Percentiles rank a stretch among this genome's conserved stretches.
Evolutionary conservation across 176 grass and related monocot species (phyloP).

Genomic region (Eragrostis nindensis): DNA sequence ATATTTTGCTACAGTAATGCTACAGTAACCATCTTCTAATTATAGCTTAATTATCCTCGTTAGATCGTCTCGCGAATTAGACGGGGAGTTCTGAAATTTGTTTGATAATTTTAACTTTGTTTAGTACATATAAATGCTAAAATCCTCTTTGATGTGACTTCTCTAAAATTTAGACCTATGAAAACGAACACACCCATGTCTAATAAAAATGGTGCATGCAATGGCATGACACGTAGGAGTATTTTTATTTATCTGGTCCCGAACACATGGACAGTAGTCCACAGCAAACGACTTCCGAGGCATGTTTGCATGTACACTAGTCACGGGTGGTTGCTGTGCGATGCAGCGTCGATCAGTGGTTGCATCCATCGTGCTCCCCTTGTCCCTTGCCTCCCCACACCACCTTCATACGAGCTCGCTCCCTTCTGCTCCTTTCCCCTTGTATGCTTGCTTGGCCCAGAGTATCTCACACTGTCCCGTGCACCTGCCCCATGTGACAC

Average conservation of each 20-base stretch:
- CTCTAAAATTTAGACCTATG: no score
- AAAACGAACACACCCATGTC: no score
- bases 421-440: slow-evolving; percentile 26
- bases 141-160: no score
- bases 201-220: no score
- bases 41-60: no score
- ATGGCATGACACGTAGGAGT: background rate
- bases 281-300: background rate
- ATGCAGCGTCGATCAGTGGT: background rate
- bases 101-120: no score
- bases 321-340: background rate
- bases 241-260: background rate
- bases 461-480: background rate
- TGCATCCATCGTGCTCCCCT: slow-evolving; percentile 17
- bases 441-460: slow-evolving; percentile 25
- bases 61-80: no score
- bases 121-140: no score
- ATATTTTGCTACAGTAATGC: no score
- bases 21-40: no score
- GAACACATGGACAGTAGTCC: background rate
- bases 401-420: slow-evolving; percentile 18
- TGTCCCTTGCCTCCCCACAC: slow-evolving; percentile 30
- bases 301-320: background rate
- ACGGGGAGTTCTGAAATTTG: no score
- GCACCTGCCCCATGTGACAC: slow-evolving; percentile 39